Percentiles rank a stretch among this genome's conserved stretches.
These are phyloP conservation scores for Ganoderma lingzhi DNA, from an alignment of 1,284 basidiomycete species.

Conservation along the genomic window DNA sequence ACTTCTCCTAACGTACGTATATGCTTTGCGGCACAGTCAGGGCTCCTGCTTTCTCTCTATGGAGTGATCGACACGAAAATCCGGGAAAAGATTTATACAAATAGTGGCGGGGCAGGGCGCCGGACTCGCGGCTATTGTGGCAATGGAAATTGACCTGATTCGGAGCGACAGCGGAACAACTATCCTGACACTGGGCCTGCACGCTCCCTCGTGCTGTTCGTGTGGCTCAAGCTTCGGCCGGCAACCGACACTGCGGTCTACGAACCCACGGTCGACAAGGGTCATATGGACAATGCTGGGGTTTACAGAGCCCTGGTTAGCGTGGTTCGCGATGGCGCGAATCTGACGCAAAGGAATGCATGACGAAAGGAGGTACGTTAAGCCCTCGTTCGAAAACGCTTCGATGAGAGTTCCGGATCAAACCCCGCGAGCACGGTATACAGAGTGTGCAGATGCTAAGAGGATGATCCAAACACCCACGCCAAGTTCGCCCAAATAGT, in stretches of 20 bases:
- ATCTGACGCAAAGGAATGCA: neutral
- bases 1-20: neutral
- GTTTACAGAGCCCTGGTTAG: neutral
- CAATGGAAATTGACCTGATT: constrained; percentile 7
- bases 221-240: constrained; percentile 3
- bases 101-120: neutral
- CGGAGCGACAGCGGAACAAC: constrained; percentile 3
- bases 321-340: neutral
- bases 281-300: neutral
- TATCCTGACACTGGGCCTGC: neutral
- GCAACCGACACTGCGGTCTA: constrained; percentile 4
- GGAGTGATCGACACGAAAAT: neutral
- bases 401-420: neutral
- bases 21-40: neutral
- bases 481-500: neutral
- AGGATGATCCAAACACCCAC: neutral
- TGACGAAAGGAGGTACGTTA: neutral
- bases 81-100: neutral
- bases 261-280: constrained; percentile 1
- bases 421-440: neutral
- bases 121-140: neutral
- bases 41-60: neutral
- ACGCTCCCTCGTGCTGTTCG: neutral
- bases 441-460: neutral
- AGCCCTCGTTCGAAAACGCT: neutral